These are phyloP conservation scores for Xylona heveae DNA, from an alignment of 495 filamentous ascomycete species.

Conservation along the genomic window DNA sequence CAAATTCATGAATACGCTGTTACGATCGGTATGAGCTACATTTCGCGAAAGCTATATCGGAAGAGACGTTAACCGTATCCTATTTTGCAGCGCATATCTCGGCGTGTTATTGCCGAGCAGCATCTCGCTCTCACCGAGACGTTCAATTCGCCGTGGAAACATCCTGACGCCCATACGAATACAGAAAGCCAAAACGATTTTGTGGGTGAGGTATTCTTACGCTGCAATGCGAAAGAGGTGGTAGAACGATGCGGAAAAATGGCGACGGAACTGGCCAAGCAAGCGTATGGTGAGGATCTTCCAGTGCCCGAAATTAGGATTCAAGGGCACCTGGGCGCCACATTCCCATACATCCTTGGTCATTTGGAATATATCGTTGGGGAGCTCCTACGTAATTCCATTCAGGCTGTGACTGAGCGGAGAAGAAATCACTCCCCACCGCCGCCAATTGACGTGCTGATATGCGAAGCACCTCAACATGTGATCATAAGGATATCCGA, in stretches of 20 bases:
- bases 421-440: slow-evolving; percentile 24
- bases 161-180: slow-evolving; percentile 48
- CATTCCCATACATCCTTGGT: slow-evolving; percentile 88
- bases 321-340: slow-evolving; percentile 67
- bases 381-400: slow-evolving; percentile 83
- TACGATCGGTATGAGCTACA: slow-evolving; percentile 50
- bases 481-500: slow-evolving; percentile 94
- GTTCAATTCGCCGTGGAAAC: slow-evolving; percentile 84
- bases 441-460: slow-evolving; percentile 76
- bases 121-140: slow-evolving; percentile 94
- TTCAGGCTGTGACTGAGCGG: slow-evolving; percentile 75
- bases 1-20: slow-evolving; percentile 81
- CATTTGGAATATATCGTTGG: slow-evolving; percentile 96
- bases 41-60: not conserved
- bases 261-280: slow-evolving; percentile 41
- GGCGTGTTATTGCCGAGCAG: slow-evolving; percentile 92
- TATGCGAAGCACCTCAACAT: slow-evolving; percentile 88
- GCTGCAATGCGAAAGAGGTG: slow-evolving; percentile 80
- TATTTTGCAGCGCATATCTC: slow-evolving; percentile 54
- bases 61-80: slow-evolving; percentile 2
- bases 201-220: slow-evolving; percentile 88
- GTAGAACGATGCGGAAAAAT: slow-evolving; percentile 61
- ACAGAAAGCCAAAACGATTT: slow-evolving; percentile 55
- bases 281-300: slow-evolving; percentile 45
- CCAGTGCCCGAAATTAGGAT: slow-evolving; percentile 66